Base-by-base conservation (phyloP, 352 stramenopile species). In the Globisporangium rhizosaccharum region DNA sequence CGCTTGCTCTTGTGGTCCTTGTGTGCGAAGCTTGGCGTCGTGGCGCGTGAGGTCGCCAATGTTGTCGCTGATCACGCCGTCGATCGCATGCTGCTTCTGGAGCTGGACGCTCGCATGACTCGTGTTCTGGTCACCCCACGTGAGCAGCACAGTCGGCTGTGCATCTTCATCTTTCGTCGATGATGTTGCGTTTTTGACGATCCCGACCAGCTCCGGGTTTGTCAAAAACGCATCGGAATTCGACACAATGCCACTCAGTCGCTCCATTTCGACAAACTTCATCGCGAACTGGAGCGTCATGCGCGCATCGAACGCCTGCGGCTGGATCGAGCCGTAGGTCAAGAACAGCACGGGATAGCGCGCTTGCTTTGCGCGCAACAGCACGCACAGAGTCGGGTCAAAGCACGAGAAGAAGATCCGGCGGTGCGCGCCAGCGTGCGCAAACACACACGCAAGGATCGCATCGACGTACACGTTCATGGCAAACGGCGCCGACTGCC, bases 391-490 rank as follows among this genome's bases (percentile, higher is more conserved):
- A 18, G 68, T 78, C 17, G 82, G 74, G 39, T 89, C 82, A 48
- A 93, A 93, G 68, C 84, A 90, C 56, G 84, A 93, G 57, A 93
- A 92, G 63, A 91, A 89, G 28, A 93, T 79, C 36, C 78, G 72
- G 33, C 80, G 79, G 17, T 69, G 62, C n/a, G 30, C 28, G 20
- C 75, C 73, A 8, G 79, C 80, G 51, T 79, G 68, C 49, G 85
- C 73, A 47, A 91, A 90, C 20, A 93, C 80, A 48, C 76, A 89
- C 49, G 76, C 55, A 0, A 93, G 65, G n/a, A 93, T 81, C 53
- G 44, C 59, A 51, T 93, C 82, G 7, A 93, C 51, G 63, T 93
- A 93, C 36, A 62, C 71, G 57, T 93, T 90, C 58, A 92, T 79
- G 20, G 76, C 78, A 37, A 93, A 93, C 51, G 70, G 65, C 18